Base-by-base conservation (phyloP, 2,329 filamentous ascomycete species). In the Pseudogymnoascus sp. region DNA sequence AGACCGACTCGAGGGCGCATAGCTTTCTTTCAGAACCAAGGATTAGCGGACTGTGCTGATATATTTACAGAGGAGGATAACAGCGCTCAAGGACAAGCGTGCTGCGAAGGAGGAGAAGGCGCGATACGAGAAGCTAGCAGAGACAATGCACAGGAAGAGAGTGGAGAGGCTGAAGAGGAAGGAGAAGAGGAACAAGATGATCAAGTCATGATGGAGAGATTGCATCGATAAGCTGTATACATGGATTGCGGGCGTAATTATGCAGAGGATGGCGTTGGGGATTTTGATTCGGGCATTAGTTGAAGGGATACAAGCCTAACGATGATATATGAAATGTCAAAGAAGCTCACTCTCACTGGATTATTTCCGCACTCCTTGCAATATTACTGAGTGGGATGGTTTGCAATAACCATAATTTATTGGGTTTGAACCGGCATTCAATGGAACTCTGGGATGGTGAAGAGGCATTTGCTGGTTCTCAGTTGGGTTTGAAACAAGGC, bases 61-160 rank as follows among this genome's bases (percentile, higher is more conserved):
- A n/a, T 42, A 5, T 8, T 40, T 67, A 62, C 72, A 96, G 90
- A 82, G 84, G 73, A 87, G 87, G 69, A 86, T 95, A 62, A 84
- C 93, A 72, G 83, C 83, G 10, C 90, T 97, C 73, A 93, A 89
- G 72, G 91, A 96, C 67, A 93, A 89, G 77, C 85, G 91, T 69
- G 89, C 86, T 18, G 90, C 88, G 61, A 97, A 97, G 82, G 93
- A 91, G 71, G 95, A 97, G 81, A 92, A 89, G 77, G 91, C 93
- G 72, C 83, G 93, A 69, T 97, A 93, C 74, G 91, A 92, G 76
- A 91, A 93, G 81, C 85, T 99, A 85, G 93, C 92, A 18, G 91
- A 92, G 79, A 97, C 95, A 81, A 97, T 99, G 95, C 93, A 97
- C 79, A 87, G 85, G 77, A 97, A 96, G 83, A 84, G 93, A 66